Base-by-base conservation (phyloP, 2,329 filamentous ascomycete genomes). In the Sphaerulina musiva region DNA sequence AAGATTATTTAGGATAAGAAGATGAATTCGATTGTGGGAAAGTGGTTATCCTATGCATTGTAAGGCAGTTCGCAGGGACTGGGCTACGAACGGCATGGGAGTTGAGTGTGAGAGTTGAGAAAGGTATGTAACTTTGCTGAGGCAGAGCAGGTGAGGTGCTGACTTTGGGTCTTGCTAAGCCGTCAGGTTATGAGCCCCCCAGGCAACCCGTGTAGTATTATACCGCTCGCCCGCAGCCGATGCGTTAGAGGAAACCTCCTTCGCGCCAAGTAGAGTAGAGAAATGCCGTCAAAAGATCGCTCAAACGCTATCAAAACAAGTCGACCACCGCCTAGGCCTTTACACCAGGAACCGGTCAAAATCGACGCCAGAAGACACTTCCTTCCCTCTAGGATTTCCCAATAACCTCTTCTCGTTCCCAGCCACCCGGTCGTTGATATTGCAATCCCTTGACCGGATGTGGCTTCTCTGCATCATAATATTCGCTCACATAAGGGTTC, bases 401-500 rank as follows among this genome's bases (percentile, higher is more conserved):
- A n/a, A 93, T 81, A 38, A 95, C 83, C 49, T 98, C 92, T 2
- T 83, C 73, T 29, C 92, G 78, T 68, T 96, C 90, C 80, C 87
- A 98, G 0, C 93, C 93, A 0, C 77, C 77, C 0, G 85, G 78
- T 68, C 83, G 80, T 60, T 80, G 80, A 45, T 83, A 79, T 50
- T 79, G 76, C 54, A 86, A 78, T 1, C 80, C 82, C 70, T 86
- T 87, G 0, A 82, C 81, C 3, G 86, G 87, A 61, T 92, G 89
- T 23, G 82, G 80, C 58, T 77, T 76, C 4, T 74, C 74, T 11
- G 76, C 75, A 58, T 89, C 82, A 71, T 87, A 89, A 76, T 92
- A 96, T 63, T 84, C 79, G 70, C 84, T 87, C 44, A 89, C 85
- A 67, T 93, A 98, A 2, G 93, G 93, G 67, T 98, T 98, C 1